A percentile compares a stretch with the other conserved stretches of the same genome.
These are phyloP conservation scores for Simplicillium aogashimaense DNA, from an alignment of 2,329 filamentous ascomycete genomes.

Conservation along the genomic window DNA sequence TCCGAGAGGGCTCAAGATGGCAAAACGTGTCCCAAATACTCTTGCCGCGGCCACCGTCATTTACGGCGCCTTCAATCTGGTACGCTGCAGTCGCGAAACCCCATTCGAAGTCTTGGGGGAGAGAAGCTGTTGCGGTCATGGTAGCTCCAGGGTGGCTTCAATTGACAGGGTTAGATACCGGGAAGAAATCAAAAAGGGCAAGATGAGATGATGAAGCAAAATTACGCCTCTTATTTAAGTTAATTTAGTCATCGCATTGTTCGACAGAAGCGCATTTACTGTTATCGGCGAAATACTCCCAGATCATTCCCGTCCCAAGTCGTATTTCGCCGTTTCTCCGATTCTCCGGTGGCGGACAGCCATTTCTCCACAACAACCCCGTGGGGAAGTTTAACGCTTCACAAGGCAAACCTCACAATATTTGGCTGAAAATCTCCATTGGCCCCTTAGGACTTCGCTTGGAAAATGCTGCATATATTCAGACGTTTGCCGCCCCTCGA, in stretches of 20 bases:
- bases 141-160: too few species aligned
- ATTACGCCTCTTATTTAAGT: neutral
- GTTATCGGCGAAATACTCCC: too few species aligned
- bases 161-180: too few species aligned
- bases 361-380: too few species aligned
- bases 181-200: neutral
- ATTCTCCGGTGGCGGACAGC: constrained; percentile 3
- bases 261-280: too few species aligned
- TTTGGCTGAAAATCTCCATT: too few species aligned
- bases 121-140: neutral
- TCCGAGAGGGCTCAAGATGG: constrained; percentile 27
- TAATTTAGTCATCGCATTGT: too few species aligned
- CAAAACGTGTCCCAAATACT: constrained; percentile 33
- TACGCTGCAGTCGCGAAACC: constrained; percentile 32
- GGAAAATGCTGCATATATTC: neutral
- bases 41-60: constrained; percentile 27
- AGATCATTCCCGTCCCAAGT: too few species aligned
- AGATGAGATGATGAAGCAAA: too few species aligned
- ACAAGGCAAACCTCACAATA: too few species aligned
- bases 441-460: too few species aligned
- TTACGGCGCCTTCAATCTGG: constrained; percentile 33
- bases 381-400: too few species aligned
- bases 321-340: constrained; percentile 1
- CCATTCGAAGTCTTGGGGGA: constrained; percentile 26
- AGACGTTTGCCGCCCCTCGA: neutral